Conservation (phyloP, 306 rosid species). For the Carpinus viminea region DNA sequence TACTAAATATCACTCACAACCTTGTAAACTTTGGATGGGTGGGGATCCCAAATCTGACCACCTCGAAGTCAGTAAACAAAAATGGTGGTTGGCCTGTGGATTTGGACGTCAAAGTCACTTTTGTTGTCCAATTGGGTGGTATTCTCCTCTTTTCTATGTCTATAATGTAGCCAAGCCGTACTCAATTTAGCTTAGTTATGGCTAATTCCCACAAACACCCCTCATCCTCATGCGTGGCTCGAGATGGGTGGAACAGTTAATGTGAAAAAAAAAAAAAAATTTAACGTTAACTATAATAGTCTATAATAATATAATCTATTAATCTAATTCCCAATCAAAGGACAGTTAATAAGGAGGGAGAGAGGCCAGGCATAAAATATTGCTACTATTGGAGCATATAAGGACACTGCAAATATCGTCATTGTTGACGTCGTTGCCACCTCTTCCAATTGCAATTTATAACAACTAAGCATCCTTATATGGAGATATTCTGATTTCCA, state of each 20-base stretch:
- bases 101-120: conserved; percentile 44
- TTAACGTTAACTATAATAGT: no score
- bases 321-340: no score
- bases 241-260: conserved; percentile 50
- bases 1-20: conserved; percentile 7
- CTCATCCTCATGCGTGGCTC: conserved; percentile 69
- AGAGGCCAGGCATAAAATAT: background rate
- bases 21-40: conserved; percentile 26
- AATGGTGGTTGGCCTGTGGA: conserved; percentile 50
- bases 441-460: background rate
- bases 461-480: background rate
- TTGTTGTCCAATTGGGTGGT: conserved; percentile 63
- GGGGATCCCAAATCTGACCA: conserved; percentile 73
- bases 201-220: background rate
- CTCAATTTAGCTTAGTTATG: conserved; percentile 28
- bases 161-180: conserved; percentile 36
- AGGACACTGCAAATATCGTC: conserved; percentile 40
- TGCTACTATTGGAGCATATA: background rate
- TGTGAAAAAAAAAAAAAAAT: background rate
- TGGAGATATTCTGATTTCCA: no score
- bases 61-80: conserved; percentile 55
- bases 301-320: no score
- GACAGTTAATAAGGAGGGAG: no score
- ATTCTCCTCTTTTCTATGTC: conserved; percentile 37
- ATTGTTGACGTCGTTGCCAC: conserved; percentile 41